Evolutionary conservation across 1,284 basidiomycete genomes (phyloP).

Genomic region (Puccinia horiana): DNA sequence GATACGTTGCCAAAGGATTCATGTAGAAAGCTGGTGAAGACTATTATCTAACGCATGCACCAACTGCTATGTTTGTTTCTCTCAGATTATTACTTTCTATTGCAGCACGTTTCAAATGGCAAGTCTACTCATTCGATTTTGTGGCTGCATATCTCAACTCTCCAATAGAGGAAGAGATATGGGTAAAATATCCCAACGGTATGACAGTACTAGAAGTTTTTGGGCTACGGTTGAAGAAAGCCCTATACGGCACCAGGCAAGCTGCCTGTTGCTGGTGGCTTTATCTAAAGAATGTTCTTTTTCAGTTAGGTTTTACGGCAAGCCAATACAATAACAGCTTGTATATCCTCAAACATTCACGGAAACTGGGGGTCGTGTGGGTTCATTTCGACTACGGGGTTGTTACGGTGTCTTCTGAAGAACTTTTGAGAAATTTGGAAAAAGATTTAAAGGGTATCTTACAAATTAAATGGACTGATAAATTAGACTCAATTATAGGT

Average conservation of each 20-base stretch:
- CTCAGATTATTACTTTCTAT: background rate
- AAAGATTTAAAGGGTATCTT: background rate
- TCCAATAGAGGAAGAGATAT: slow-evolving; percentile 6
- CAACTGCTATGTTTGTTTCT: slow-evolving; percentile 23
- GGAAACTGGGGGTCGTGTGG: background rate
- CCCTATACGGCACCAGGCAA: slow-evolving; percentile 24
- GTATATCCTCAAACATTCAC: background rate
- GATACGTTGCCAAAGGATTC: slow-evolving; percentile 10
- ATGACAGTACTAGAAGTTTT: background rate
- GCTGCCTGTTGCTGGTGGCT: slow-evolving; percentile 31
- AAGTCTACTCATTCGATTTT: slow-evolving; percentile 20
- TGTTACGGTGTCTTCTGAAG: background rate
- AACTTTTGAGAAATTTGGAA: background rate
- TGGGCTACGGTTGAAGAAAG: background rate
- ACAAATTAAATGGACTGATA: background rate
- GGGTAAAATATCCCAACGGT: slow-evolving; percentile 6
- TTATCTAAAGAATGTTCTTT: background rate
- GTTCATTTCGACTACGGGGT: slow-evolving; percentile 27
- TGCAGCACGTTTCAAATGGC: background rate
- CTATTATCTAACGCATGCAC: slow-evolving; percentile 21
- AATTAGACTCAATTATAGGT: background rate
- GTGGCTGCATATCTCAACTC: slow-evolving; percentile 23
- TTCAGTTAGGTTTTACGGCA: background rate
- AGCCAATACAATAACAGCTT: background rate
- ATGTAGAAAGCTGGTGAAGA: background rate